Percentiles rank a stretch among this genome's conserved stretches.
Evolutionary conservation across 2,329 filamentous ascomycete genomes (phyloP).

Genomic region (Epichloe bromicola): DNA sequence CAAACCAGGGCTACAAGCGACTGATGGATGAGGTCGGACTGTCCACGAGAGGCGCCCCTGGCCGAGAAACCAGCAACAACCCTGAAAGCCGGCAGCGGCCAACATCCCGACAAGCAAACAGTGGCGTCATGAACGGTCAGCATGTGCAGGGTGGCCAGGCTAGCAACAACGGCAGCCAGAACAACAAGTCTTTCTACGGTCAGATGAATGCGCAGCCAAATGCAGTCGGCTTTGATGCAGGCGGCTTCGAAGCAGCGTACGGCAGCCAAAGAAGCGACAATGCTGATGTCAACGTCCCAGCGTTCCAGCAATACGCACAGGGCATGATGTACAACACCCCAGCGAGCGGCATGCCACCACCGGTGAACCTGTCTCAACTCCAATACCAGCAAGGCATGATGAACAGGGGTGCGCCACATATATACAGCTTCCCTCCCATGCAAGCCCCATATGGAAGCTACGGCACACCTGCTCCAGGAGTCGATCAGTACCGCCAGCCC

Average conservation of each 20-base stretch:
- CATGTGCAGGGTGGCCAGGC: constrained; percentile 24
- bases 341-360: constrained; percentile 31
- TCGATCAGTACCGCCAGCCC: constrained; percentile 44
- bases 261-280: constrained; percentile 39
- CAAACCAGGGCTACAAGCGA: constrained; percentile 92
- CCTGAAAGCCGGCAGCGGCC: constrained; percentile 42
- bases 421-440: constrained; percentile 45
- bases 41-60: constrained; percentile 46
- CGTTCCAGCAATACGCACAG: constrained; percentile 39
- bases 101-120: constrained; percentile 38
- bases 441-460: constrained; percentile 43
- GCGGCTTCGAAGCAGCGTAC: constrained; percentile 39
- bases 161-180: constrained; percentile 8
- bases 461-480: constrained; percentile 30
- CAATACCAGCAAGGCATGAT: constrained; percentile 49
- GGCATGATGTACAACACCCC: constrained; percentile 37
- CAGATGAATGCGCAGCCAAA: constrained; percentile 29
- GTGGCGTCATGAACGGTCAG: constrained; percentile 23
- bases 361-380: constrained; percentile 38
- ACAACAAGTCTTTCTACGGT: constrained; percentile 41
- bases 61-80: constrained; percentile 30
- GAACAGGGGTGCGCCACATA: constrained; percentile 36
- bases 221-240: constrained; percentile 26
- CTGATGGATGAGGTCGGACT: constrained; percentile 97
- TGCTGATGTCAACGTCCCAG: constrained; percentile 34